Conservation (phyloP, 1,284 basidiomycete genomes). For the Fomitopsis pinicola region DNA sequence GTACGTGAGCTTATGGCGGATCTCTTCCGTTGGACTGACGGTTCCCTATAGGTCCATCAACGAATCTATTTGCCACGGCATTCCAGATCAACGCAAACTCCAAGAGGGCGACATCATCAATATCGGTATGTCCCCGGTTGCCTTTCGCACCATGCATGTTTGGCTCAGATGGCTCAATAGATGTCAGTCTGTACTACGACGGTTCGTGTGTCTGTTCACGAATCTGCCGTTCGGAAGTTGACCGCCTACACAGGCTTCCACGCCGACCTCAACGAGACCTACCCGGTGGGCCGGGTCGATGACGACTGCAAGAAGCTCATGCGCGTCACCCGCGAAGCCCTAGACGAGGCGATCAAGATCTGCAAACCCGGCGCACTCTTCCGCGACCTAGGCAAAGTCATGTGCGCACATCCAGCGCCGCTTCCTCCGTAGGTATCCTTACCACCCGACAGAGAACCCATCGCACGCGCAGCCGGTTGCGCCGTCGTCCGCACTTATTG, state of each 20-base stretch:
- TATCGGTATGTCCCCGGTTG: constrained; percentile 52
- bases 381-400: constrained; percentile 77
- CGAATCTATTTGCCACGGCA: constrained; percentile 96
- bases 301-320: constrained; percentile 82
- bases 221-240: not conserved
- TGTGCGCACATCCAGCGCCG: constrained; percentile 44
- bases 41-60: constrained; percentile 72
- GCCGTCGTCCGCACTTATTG: constrained; percentile 86
- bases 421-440: not conserved
- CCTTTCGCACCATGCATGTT: not conserved
- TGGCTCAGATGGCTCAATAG: constrained; percentile 30
- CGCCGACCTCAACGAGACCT: constrained; percentile 87
- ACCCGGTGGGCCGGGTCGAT: constrained; percentile 85
- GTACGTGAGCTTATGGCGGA: constrained; percentile 40
- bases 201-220: constrained; percentile 34
- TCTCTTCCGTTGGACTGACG: constrained; percentile 7
- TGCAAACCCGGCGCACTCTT: constrained; percentile 90
- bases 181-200: constrained; percentile 66
- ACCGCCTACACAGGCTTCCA: constrained; percentile 62
- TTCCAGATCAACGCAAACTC: constrained; percentile 85
- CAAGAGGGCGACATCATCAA: constrained; percentile 93
- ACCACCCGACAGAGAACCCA: constrained; percentile 53
- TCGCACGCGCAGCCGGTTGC: constrained; percentile 78
- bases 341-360: constrained; percentile 84
- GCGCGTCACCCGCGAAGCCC: constrained; percentile 70